A percentile compares a stretch with the other conserved stretches of the same genome.
Conservation (phyloP, 2,329 filamentous ascomycete species). For the Penicillium freii region DNA sequence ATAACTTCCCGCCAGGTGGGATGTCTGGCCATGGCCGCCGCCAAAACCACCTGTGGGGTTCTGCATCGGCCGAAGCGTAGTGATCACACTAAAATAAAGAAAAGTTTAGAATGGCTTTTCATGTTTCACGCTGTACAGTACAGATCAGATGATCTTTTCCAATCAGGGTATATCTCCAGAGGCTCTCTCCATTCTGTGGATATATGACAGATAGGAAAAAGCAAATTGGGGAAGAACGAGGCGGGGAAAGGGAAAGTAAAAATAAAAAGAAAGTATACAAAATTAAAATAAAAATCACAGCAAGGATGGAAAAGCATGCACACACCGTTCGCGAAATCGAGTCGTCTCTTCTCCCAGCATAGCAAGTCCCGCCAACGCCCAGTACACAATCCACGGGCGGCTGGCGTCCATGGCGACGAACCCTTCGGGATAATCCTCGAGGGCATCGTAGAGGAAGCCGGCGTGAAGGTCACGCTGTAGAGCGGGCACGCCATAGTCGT, state of each 20-base stretch:
- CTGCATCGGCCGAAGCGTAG: constrained; percentile 78
- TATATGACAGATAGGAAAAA: constrained; percentile 1
- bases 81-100: constrained; percentile 53
- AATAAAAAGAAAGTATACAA: not conserved
- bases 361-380: constrained; percentile 74
- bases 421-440: constrained; percentile 62
- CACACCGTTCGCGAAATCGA: constrained; percentile 60
- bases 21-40: constrained; percentile 85
- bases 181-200: constrained; percentile 1
- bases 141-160: constrained; percentile 2
- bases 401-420: constrained; percentile 80
- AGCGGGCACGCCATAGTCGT: constrained; percentile 69
- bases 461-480: constrained; percentile 64
- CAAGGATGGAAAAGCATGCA: constrained; percentile 4
- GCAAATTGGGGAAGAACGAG: not conserved
- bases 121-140: not conserved
- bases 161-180: not conserved
- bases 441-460: constrained; percentile 47
- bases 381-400: constrained; percentile 92
- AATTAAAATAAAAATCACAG: not conserved
- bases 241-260: not conserved
- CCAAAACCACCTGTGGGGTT: constrained; percentile 83
- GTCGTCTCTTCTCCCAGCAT: constrained; percentile 72
- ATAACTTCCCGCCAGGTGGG: constrained; percentile 87
- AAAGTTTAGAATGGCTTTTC: not conserved